Conservation (phyloP, 2,329 filamentous ascomycete species). For the Setomelanomma holmii region DNA sequence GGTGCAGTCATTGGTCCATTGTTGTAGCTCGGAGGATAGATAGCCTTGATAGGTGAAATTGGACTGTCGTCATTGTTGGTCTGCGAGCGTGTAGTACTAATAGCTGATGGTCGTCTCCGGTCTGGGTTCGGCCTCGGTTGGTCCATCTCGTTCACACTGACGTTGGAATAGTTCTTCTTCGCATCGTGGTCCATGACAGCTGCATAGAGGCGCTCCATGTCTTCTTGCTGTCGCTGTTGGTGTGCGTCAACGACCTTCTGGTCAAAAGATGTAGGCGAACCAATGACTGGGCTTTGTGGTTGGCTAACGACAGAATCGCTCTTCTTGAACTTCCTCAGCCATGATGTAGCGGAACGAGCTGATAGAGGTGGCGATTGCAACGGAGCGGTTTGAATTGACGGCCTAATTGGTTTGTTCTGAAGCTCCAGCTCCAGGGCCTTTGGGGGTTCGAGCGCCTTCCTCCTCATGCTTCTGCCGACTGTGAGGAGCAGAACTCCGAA, state of each 20-base stretch:
- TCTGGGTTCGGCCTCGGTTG: constrained; percentile 13
- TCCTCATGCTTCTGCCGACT: constrained; percentile 53
- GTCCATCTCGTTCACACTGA: constrained; percentile 33
- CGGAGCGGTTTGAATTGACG: constrained; percentile 34
- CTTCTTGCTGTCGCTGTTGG: constrained; percentile 75
- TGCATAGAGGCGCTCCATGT: constrained; percentile 90
- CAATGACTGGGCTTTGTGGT: constrained; percentile 51
- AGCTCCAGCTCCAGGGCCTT: constrained; percentile 64
- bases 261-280: constrained; percentile 76
- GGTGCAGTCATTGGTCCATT: constrained; percentile 36
- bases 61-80: constrained; percentile 43
- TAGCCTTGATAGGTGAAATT: constrained; percentile 53
- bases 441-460: constrained; percentile 59
- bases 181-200: constrained; percentile 89
- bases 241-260: constrained; percentile 77
- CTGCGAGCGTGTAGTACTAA: constrained; percentile 35
- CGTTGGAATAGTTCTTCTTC: constrained; percentile 49
- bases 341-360: constrained; percentile 38
- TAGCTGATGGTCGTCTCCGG: constrained; percentile 33
- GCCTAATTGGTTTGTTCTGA: constrained; percentile 53
- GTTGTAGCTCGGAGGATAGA: constrained; percentile 53
- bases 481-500: constrained; percentile 68
- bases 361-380: constrained; percentile 33
- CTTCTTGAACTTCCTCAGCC: constrained; percentile 44
- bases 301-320: constrained; percentile 37